Evolutionary conservation across 345 rosid genomes (phyloP), one percentile per base, ranked within the genome.

Genomic region (Microcos paniculata): DNA sequence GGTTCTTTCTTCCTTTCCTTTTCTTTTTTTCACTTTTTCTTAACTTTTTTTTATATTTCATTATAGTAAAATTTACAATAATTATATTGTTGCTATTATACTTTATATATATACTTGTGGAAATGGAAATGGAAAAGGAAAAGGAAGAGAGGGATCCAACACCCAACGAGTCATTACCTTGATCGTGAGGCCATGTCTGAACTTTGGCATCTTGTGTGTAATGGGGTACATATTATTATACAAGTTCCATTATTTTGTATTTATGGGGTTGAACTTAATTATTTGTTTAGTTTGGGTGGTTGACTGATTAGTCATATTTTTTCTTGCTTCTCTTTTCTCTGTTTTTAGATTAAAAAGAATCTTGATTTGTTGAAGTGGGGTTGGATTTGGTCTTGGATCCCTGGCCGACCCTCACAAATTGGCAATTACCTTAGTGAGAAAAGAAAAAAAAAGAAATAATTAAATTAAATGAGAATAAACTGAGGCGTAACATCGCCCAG

Each of bases 141-240:
- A 71, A 24, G 6, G 43, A 52, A 70, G 31, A 12, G 46, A 15
- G 30, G n/a, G 30, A 31, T 33, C 48, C 21, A 35, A 46, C 6
- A 13, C 33, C 72, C 10, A 69, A 69, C n/a, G n/a, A n/a, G n/a
- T n/a, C n/a, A n/a, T n/a, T n/a, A n/a, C n/a, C n/a, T n/a, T n/a
- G n/a, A n/a, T n/a, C n/a, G n/a, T n/a, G n/a, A n/a, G 49, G 31
- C 49, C 65, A 71, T 56, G 75, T 71, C 64, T 71, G 11, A 40
- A 43, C 15, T 40, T 57, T 57, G 63, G 24, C 26, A 56, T 56
- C 24, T 58, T 57, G 8, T 57, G 35, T 71, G 35, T 49, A 61
- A 61, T 15, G 42, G 65, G 35, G 9, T 56, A 48, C 48, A 24
- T 26, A n/a, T 19, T 28, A 24, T 26, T 19, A 62, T 11, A 43